phyloP scores from a whole-genome alignment of 2,329 filamentous ascomycete species.

The Talaromyces rugulosus region DNA sequence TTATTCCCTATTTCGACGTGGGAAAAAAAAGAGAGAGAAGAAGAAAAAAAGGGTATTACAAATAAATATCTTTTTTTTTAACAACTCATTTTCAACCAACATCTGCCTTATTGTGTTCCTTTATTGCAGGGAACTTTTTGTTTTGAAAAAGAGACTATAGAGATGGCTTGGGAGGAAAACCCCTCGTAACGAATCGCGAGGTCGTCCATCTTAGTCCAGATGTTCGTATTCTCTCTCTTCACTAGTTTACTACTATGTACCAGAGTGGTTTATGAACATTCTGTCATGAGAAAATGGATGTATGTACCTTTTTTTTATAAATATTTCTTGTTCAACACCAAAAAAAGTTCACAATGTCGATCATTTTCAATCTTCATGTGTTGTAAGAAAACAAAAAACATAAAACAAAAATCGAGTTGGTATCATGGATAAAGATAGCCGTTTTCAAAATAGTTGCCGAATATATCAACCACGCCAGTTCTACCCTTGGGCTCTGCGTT shows the following conservation, averaged over 20 bases:
- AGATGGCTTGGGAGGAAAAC: slow-evolving; percentile 6
- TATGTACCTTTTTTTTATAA: neutral
- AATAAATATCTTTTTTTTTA: slow-evolving; percentile 1
- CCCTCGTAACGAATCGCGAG: slow-evolving; percentile 10
- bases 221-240: slow-evolving; percentile 4
- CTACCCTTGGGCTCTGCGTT: slow-evolving; percentile 35
- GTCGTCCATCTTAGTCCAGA: neutral
- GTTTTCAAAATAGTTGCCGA: slow-evolving; percentile 52
- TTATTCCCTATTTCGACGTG: slow-evolving; percentile 1
- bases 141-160: slow-evolving; percentile 3
- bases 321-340: neutral
- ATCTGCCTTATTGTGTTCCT: neutral
- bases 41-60: neutral
- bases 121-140: neutral
- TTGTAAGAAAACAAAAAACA: neutral
- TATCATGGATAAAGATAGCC: slow-evolving; percentile 48
- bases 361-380: neutral
- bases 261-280: neutral
- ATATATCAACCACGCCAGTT: slow-evolving; percentile 47
- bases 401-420: neutral
- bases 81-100: neutral
- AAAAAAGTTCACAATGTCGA: neutral
- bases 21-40: neutral
- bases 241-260: slow-evolving; percentile 1
- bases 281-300: slow-evolving; percentile 3